These are phyloP conservation scores for Barnettozyma botsteinii DNA, from an alignment of 805 yeast species.

Conservation along the genomic window DNA sequence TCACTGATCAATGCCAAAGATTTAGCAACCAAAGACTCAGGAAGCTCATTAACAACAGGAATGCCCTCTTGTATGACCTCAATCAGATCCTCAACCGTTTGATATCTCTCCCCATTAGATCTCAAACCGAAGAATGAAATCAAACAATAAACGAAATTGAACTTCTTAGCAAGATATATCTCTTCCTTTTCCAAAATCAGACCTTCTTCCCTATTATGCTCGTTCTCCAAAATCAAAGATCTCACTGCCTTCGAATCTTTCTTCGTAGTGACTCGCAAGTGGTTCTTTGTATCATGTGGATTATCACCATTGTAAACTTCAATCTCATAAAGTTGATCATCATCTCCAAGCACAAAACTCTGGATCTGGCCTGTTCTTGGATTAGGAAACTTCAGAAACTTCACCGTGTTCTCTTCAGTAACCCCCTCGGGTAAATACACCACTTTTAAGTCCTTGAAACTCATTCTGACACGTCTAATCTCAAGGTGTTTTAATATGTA, in stretches of 20 bases:
- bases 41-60: conserved; percentile 12
- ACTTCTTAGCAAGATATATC: conserved; percentile 35
- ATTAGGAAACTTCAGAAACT: conserved; percentile 16
- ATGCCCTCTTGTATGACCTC: conserved; percentile 29
- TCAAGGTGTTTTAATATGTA: background rate
- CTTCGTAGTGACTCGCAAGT: conserved; percentile 25
- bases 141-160: conserved; percentile 36
- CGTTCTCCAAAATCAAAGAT: conserved; percentile 28
- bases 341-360: conserved; percentile 13
- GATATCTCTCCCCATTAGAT: conserved; percentile 25
- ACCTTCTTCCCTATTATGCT: conserved; percentile 24
- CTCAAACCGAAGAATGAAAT: conserved; percentile 30
- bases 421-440: conserved; percentile 12
- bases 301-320: conserved; percentile 34
- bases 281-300: conserved; percentile 27
- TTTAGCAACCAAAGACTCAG: conserved; percentile 9
- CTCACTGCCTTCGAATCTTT: conserved; percentile 32
- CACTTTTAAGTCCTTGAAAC: conserved; percentile 10
- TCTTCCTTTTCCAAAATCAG: conserved; percentile 36
- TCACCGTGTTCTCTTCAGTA: background rate
- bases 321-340: conserved; percentile 33
- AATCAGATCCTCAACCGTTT: conserved; percentile 38
- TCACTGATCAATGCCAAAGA: conserved; percentile 34
- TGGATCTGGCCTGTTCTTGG: conserved; percentile 13
- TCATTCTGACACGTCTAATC: conserved; percentile 5